Base-by-base conservation (phyloP, 805 yeast species). In the Yarrowia keelungensis region DNA sequence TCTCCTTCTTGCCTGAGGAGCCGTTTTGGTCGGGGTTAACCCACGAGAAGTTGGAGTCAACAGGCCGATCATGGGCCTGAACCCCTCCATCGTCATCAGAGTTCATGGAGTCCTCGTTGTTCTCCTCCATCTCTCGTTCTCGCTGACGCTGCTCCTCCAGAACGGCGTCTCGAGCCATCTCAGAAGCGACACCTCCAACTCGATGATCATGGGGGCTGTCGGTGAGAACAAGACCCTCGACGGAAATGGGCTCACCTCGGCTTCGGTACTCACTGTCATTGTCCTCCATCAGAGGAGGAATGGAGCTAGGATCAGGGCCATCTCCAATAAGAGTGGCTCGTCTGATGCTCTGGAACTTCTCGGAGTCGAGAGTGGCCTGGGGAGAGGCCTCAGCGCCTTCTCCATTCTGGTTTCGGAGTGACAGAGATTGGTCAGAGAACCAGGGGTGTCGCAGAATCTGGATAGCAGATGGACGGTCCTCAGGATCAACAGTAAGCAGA, bases 361-460 rank as follows among this genome's bases (percentile, higher is more conserved):
- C 51, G 8, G 50, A 45, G 35, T 43, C 65, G 7, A 59, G 39
- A 2, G 35, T 43, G 16, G 65, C 51, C 51, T 59, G 65, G 8
- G 47, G 64, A 2, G 45, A 26, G 8, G 49, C 50, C 5, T 26
- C 26, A 9, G 39, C 64, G 2, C 15, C 39, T 9, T 42, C 64
- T n/a, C 39, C 64, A 5, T 56, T 8, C n/a, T 5, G 32, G 4
- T 15, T 12, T 32, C 49, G 36, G 26, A 56, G 64, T 10, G 50
- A 49, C 0, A 56, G 41, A 16, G 65, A 59, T 5, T 43, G 35
- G 16, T 59, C 65, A 19, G 65, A 32, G 38, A 62, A 62, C 99
- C 99, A 95, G 3, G 89, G 89, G 76, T 92, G 97, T 19, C 80
- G 76, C 56, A 94, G 81, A 0, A 98, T 98, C 68, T 85, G 86